A percentile compares a stretch with the other conserved stretches of the same genome.
Evolutionary conservation across 164 flowering plant genomes (phyloP).

Genomic region (Vitis rupestris): DNA sequence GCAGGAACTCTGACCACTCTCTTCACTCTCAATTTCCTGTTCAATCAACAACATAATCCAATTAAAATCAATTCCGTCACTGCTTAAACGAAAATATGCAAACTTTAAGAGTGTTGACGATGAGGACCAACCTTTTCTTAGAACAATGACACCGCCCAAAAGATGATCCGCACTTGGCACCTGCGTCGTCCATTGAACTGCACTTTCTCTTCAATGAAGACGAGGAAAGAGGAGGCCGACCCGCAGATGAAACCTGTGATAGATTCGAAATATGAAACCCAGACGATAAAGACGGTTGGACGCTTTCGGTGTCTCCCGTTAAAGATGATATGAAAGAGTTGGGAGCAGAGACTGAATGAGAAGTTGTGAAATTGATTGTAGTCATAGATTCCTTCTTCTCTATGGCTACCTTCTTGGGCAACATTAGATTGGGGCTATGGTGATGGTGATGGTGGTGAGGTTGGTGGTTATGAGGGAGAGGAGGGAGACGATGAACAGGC

Average conservation of each 20-base stretch:
- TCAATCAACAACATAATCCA: not conserved
- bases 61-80: not conserved
- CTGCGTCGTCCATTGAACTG: slow-evolving; percentile 44
- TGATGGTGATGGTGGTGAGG: not conserved
- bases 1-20: slow-evolving; percentile 62
- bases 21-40: slow-evolving; percentile 58
- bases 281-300: slow-evolving; percentile 45
- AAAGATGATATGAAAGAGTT: slow-evolving; percentile 49
- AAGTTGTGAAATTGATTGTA: slow-evolving; percentile 38
- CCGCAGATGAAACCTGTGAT: slow-evolving; percentile 42
- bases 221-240: slow-evolving; percentile 46
- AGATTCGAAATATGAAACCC: slow-evolving; percentile 55
- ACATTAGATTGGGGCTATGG: not conserved
- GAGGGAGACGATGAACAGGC: slow-evolving; percentile 44
- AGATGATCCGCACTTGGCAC: slow-evolving; percentile 39
- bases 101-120: not conserved
- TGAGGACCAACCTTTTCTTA: slow-evolving; percentile 50
- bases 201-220: slow-evolving; percentile 53
- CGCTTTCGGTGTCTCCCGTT: slow-evolving; percentile 58
- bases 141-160: slow-evolving; percentile 70
- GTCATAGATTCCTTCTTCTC: slow-evolving; percentile 32
- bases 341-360: slow-evolving; percentile 39
- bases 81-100: too few species aligned
- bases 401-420: slow-evolving; percentile 6
- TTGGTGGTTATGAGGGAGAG: slow-evolving; percentile 36